Percentiles rank a stretch among this genome's conserved stretches.
Evolutionary conservation across 768 basidiomycete species (phyloP).

Genomic region (Sarcodon aspratus): DNA sequence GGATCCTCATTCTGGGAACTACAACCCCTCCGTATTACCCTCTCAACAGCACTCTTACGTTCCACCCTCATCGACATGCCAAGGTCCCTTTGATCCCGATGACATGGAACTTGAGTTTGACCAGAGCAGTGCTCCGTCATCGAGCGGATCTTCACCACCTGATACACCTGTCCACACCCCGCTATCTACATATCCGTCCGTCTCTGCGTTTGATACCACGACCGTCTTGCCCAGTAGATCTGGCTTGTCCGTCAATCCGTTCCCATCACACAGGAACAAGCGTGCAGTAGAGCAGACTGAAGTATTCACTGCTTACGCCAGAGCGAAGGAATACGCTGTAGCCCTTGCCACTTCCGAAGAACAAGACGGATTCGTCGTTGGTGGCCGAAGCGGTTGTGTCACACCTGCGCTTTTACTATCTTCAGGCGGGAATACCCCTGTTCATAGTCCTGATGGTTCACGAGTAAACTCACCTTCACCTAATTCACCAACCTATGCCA

Average conservation of each 20-base stretch:
- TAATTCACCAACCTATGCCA: constrained; percentile 8
- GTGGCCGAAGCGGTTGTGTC: constrained; percentile 29
- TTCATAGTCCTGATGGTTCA: constrained; percentile 36
- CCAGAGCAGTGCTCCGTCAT: constrained; percentile 20
- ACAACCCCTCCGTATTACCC: constrained; percentile 1
- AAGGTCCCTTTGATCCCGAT: constrained; percentile 54
- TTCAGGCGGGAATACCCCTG: constrained; percentile 29
- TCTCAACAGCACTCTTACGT: constrained; percentile 12
- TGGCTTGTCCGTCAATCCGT: constrained; percentile 17
- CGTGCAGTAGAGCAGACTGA: constrained; percentile 2
- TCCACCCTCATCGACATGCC: constrained; percentile 15
- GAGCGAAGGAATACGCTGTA: constrained; percentile 7
- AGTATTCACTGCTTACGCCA: background rate
- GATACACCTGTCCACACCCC: constrained; percentile 35
- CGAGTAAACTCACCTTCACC: constrained; percentile 25
- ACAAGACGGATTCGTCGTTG: background rate
- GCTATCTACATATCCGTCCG: constrained; percentile 19
- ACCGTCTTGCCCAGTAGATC: constrained; percentile 39
- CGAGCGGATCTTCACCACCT: constrained; percentile 26
- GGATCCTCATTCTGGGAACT: constrained; percentile 22
- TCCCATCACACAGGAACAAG: constrained; percentile 21
- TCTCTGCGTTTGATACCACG: constrained; percentile 41
- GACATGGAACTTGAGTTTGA: constrained; percentile 77
- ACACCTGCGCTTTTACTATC: constrained; percentile 54
- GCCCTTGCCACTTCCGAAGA: constrained; percentile 26